Percentiles rank a stretch among this genome's conserved stretches.
These are phyloP conservation scores for Streptanthus diversifolius DNA, from an alignment of 345 rosid species.

Conservation along the genomic window DNA sequence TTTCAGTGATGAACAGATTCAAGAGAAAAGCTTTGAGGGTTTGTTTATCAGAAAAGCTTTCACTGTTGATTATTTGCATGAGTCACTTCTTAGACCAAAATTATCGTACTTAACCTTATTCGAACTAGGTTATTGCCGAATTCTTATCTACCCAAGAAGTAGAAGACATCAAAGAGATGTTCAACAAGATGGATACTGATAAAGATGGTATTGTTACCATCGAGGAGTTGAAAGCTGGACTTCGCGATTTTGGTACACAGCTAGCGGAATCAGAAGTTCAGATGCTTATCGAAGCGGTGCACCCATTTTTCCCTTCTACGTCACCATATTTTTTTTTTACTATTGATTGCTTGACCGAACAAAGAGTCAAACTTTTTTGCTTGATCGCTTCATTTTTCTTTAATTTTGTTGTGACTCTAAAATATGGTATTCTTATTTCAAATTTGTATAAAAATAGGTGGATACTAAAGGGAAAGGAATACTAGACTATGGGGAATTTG, in stretches of 20 bases:
- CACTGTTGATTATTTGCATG: not conserved
- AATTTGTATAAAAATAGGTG: constrained; percentile 54
- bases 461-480: constrained; percentile 90
- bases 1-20: constrained; percentile 99
- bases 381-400: not conserved
- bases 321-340: not conserved
- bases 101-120: constrained; percentile 17
- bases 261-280: constrained; percentile 94
- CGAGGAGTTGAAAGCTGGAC: constrained; percentile 91
- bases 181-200: constrained; percentile 90
- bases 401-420: not conserved
- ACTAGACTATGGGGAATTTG: constrained; percentile 84
- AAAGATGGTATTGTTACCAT: constrained; percentile 83
- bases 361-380: constrained; percentile 5
- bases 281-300: constrained; percentile 96
- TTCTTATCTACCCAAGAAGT: constrained; percentile 88
- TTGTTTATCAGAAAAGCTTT: constrained; percentile 34
- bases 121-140: constrained; percentile 82
- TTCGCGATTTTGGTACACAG: constrained; percentile 65
- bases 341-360: constrained; percentile 1
- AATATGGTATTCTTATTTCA: constrained; percentile 6
- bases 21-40: constrained; percentile 99
- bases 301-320: constrained; percentile 32
- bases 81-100: not conserved
- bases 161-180: constrained; percentile 89